Percentiles rank a stretch among this genome's conserved stretches.
Conservation (phyloP, 2,329 filamentous ascomycete genomes). For the Pseudopithomyces chartarum region DNA sequence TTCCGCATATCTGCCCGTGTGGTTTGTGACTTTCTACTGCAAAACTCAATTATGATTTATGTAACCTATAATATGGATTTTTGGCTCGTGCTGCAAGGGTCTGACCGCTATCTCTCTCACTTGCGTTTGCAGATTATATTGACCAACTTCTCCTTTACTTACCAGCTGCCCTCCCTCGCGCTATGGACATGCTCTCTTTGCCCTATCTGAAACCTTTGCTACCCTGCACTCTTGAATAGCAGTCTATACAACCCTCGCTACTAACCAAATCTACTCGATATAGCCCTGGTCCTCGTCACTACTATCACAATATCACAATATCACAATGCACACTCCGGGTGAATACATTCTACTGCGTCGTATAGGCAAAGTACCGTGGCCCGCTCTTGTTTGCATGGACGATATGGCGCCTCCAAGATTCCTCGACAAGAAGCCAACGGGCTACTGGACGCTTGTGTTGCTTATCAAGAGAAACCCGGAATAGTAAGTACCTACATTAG, state of each 20-base stretch:
- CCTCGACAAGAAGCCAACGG: conserved; percentile 12
- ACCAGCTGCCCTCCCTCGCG: neutral
- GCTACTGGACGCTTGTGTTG: conserved; percentile 19
- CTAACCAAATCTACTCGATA: no score
- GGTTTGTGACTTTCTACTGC: neutral
- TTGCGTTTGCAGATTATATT: neutral
- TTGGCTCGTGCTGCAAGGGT: neutral
- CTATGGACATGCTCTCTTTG: neutral
- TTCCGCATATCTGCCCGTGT: neutral
- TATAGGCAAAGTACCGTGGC: conserved; percentile 16
- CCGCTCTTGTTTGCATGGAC: conserved; percentile 26
- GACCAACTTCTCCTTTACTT: neutral
- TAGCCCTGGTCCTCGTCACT: no score
- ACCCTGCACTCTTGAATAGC: neutral
- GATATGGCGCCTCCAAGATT: conserved; percentile 18
- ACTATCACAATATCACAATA: no score
- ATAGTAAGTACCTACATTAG: conserved; percentile 18
- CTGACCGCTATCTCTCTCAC: conserved; percentile 1
- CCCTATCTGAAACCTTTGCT: neutral
- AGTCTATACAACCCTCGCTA: neutral
- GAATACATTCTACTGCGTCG: conserved; percentile 16
- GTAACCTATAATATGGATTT: neutral
- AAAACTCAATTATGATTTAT: neutral
- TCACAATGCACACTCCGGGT: conserved; percentile 11
- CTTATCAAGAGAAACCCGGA: conserved; percentile 13